Evolutionary conservation across 2,329 filamentous ascomycete species (phyloP), one percentile per base, ranked within the genome.

Genomic region (Ophiosphaerella herpotricha): DNA sequence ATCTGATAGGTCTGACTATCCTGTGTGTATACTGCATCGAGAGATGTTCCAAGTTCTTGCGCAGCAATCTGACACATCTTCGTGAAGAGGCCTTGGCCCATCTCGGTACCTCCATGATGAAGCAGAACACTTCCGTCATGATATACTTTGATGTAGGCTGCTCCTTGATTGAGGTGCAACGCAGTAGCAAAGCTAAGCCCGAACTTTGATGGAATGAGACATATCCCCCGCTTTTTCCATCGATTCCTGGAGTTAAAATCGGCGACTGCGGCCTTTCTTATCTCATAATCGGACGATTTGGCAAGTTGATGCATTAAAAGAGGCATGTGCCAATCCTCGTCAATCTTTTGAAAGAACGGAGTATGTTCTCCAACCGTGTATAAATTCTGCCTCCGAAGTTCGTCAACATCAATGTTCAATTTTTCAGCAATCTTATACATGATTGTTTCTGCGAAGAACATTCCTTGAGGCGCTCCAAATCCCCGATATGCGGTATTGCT

Each of bases 61-160:
- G 93, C 93, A 1, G 92, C 91, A 50, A 97, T 91, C 82, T 95
- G 93, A 41, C 85, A 87, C 86, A 97, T 96, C 77, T 97, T 97
- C 3, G 93, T 97, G 74, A 97, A 90, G 9, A 97, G 79, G 1
- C 93, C 93, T 74, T 97, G 93, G 1, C 93, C 93, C 93, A 97
- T 97, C 74, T 97, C 93, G 0, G 91, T 96, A 52, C 93, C 94
- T 45, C 93, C 94, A 61, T 97, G 94, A 2, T 94, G 93, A 7
- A 97, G 87, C 1, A 97, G 80, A 5, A 97, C 82, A 8, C 89
- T 94, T 0, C 94, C 93, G 61, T 97, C 93, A 66, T 96, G 92
- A 69, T 97, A 97, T 52, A 97, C 91, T 73, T 97, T 93, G 7
- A 97, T 90, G 43, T 97, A 79, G 1, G 93, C 92, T 46, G 90